Evolutionary conservation across 495 filamentous ascomycete species (phyloP).

Genomic region (Chlorociboria aeruginascens): DNA sequence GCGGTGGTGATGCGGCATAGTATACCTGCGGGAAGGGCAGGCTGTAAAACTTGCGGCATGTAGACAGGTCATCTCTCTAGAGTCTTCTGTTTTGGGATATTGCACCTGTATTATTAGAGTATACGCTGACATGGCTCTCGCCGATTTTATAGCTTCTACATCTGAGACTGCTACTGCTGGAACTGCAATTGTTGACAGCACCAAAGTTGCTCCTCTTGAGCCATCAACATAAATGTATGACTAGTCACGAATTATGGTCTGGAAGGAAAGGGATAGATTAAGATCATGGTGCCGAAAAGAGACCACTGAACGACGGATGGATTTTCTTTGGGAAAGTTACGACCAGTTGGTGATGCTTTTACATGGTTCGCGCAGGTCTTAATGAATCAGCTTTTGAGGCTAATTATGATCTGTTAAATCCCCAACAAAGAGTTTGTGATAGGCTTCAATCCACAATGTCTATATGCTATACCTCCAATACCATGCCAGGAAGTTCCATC

Average conservation of each 20-base stretch:
- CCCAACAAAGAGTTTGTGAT: too few relatives aligned
- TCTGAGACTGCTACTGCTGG: conserved; percentile 10
- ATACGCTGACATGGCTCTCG: conserved; percentile 12
- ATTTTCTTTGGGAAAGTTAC: not conserved
- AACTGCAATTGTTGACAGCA: conserved; percentile 13
- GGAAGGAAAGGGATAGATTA: too few relatives aligned
- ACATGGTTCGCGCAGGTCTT: too few relatives aligned
- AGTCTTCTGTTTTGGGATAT: conserved; percentile 1
- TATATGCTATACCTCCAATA: too few relatives aligned
- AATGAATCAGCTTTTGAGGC: too few relatives aligned
- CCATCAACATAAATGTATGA: conserved; percentile 11
- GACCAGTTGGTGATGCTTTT: too few relatives aligned
- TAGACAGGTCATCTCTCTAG: conserved; percentile 2
- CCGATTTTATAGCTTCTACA: conserved; percentile 9
- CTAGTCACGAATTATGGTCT: not conserved
- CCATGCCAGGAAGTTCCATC: too few relatives aligned
- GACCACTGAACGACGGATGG: not conserved
- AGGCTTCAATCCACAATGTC: too few relatives aligned
- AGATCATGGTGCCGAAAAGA: too few relatives aligned
- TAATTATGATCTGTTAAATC: too few relatives aligned
- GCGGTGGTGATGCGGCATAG: conserved; percentile 4
- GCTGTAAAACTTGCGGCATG: conserved; percentile 19
- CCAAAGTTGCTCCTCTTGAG: conserved; percentile 16
- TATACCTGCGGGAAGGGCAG: conserved; percentile 22
- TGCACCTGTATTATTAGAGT: conserved; percentile 8